Conservation (phyloP, 495 filamentous ascomycete species). For the Chaetomium cochliodes region DNA sequence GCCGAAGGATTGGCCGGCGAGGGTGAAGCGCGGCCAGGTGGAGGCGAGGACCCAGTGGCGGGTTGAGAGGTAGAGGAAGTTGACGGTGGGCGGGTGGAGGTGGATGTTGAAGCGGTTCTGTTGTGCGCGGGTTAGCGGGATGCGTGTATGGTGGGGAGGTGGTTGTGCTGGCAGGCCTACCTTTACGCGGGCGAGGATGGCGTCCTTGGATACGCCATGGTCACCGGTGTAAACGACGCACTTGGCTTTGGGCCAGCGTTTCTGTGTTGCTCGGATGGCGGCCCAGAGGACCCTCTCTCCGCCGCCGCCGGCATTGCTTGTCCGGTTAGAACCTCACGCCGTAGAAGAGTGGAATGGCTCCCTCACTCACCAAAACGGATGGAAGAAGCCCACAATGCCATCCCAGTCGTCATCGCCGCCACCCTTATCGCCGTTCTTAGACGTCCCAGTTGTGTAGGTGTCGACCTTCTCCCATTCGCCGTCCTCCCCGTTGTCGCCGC, state of each 20-base stretch:
- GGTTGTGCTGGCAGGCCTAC: slow-evolving; percentile 38
- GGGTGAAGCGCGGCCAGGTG: slow-evolving; percentile 88
- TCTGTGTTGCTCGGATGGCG: slow-evolving; percentile 86
- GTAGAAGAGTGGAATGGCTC: background rate
- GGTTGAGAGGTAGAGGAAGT: slow-evolving; percentile 86
- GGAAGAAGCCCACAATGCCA: slow-evolving; percentile 91
- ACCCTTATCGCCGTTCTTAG: slow-evolving; percentile 48
- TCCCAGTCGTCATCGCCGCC: slow-evolving; percentile 63
- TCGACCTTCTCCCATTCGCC: slow-evolving; percentile 78
- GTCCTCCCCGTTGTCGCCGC: slow-evolving; percentile 60
- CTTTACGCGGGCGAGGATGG: slow-evolving; percentile 74
- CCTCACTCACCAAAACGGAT: slow-evolving; percentile 80
- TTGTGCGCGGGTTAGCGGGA: background rate
- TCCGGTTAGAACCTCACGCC: slow-evolving; percentile 15
- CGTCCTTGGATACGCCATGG: slow-evolving; percentile 75
- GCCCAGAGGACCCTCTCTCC: slow-evolving; percentile 97
- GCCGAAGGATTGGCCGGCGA: slow-evolving; percentile 89
- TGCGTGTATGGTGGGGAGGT: background rate
- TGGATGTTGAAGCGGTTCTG: slow-evolving; percentile 89
- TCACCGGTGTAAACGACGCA: slow-evolving; percentile 95
- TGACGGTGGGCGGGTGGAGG: slow-evolving; percentile 76
- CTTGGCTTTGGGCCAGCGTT: slow-evolving; percentile 81
- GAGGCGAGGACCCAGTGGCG: slow-evolving; percentile 78
- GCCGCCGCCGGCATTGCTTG: slow-evolving; percentile 89
- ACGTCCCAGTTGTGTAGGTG: slow-evolving; percentile 49